These are phyloP conservation scores for Candida tropicalis DNA, from an alignment of 1,139 yeast species.

Conservation along the genomic window DNA sequence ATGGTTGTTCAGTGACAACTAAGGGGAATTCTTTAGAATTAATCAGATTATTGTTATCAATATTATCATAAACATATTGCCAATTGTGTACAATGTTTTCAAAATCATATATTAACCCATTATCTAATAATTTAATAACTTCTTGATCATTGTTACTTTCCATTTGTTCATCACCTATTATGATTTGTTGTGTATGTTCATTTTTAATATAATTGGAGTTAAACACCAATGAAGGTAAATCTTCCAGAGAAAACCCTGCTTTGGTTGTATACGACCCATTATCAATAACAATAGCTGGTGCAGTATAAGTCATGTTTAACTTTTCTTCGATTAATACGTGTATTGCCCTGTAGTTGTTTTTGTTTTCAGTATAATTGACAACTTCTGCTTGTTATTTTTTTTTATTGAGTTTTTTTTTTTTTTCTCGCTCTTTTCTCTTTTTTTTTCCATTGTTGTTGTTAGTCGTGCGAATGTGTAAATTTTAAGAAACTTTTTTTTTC, in stretches of 20 bases:
- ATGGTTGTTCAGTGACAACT: conserved; percentile 64
- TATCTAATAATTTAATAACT: conserved; percentile 63
- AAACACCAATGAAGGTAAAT: conserved; percentile 60
- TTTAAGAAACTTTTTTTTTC: too few species aligned
- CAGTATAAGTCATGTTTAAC: conserved; percentile 35
- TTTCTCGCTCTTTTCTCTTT: too few species aligned
- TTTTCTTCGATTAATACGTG: too few species aligned
- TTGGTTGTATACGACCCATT: conserved; percentile 66
- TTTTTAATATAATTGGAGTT: conserved; percentile 54
- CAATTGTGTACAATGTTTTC: conserved; percentile 61
- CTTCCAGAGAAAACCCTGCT: conserved; percentile 72
- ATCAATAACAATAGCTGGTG: conserved; percentile 69
- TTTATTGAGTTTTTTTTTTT: too few species aligned
- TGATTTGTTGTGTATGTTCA: conserved; percentile 26
- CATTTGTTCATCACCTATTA: conserved; percentile 56
- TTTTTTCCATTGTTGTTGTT: too few species aligned
- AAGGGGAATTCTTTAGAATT: conserved; percentile 60
- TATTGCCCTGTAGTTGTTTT: too few species aligned
- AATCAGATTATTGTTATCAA: conserved; percentile 46
- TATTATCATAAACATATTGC: conserved; percentile 55
- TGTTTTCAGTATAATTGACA: background rate
- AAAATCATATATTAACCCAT: conserved; percentile 69
- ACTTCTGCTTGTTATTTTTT: background rate
- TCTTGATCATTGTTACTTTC: conserved; percentile 47
- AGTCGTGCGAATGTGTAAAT: too few species aligned